Percentiles rank a stretch among this genome's conserved stretches.
Evolutionary conservation across 345 rosid genomes (phyloP).

Genomic region (Eucalyptus sp.): DNA sequence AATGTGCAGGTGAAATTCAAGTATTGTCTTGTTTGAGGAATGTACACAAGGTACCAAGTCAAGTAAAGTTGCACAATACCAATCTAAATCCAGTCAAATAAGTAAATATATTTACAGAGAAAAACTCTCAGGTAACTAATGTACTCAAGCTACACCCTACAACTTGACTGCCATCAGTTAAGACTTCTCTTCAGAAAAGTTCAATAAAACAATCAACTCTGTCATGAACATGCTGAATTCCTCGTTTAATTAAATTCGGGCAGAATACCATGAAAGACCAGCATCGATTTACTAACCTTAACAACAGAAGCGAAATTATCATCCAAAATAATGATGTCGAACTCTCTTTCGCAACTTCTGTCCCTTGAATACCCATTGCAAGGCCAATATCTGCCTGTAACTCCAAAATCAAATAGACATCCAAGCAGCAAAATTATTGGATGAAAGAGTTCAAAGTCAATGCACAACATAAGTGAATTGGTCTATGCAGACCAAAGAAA

Average conservation of each 20-base stretch:
- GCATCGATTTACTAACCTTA: constrained; percentile 32
- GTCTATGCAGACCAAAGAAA: background rate
- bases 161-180: background rate
- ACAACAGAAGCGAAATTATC: constrained; percentile 97
- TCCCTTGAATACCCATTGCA: constrained; percentile 96
- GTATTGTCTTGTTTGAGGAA: background rate
- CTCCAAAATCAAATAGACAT: background rate
- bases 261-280: background rate
- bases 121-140: background rate
- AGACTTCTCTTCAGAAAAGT: background rate
- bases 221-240: background rate
- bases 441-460: background rate
- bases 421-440: background rate
- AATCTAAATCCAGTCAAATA: background rate
- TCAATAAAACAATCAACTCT: background rate
- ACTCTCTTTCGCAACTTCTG: constrained; percentile 98
- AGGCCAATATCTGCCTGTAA: constrained; percentile 94
- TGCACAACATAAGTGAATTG: background rate
- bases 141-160: background rate
- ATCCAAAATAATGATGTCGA: constrained; percentile 92
- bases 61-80: background rate
- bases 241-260: background rate
- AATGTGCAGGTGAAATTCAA: background rate
- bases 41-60: background rate
- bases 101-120: background rate